These are phyloP conservation scores for Paramecium octaurelia DNA, from an alignment of 73 alveolate species.

Conservation along the genomic window DNA sequence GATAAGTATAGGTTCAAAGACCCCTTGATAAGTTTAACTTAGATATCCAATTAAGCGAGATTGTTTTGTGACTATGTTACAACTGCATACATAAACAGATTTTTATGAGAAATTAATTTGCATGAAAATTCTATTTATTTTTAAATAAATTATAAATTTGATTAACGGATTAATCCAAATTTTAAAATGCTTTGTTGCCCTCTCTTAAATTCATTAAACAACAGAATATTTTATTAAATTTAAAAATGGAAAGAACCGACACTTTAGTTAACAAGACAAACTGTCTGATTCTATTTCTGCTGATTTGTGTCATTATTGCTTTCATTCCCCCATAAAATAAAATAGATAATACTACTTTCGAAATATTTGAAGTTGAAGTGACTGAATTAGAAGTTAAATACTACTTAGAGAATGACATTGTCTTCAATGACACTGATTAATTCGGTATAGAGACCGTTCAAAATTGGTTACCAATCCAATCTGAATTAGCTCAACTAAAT, in stretches of 20 bases:
- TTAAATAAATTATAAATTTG: background rate
- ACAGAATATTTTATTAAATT: background rate
- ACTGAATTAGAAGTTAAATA: background rate
- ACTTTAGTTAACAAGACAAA: background rate
- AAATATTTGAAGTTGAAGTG: background rate
- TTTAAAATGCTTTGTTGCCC: background rate
- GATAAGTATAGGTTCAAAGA: background rate
- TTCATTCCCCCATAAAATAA: background rate
- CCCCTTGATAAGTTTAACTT: background rate
- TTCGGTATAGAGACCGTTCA: background rate
- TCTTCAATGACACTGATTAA: background rate
- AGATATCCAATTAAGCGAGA: background rate
- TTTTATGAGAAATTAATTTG: background rate
- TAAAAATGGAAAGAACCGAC: background rate
- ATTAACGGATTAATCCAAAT: background rate
- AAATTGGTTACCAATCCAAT: background rate
- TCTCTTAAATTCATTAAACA: background rate
- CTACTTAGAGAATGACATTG: background rate
- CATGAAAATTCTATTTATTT: background rate
- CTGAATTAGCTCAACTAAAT: background rate
- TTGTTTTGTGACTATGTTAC: conserved; percentile 4
- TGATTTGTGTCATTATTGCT: background rate
- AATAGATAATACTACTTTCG: background rate
- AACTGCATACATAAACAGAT: conserved; percentile 2
- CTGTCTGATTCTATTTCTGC: background rate